Evolutionary conservation across 306 rosid species (phyloP), one percentile per base, ranked within the genome.

Genomic region (Adenanthera pavonina): DNA sequence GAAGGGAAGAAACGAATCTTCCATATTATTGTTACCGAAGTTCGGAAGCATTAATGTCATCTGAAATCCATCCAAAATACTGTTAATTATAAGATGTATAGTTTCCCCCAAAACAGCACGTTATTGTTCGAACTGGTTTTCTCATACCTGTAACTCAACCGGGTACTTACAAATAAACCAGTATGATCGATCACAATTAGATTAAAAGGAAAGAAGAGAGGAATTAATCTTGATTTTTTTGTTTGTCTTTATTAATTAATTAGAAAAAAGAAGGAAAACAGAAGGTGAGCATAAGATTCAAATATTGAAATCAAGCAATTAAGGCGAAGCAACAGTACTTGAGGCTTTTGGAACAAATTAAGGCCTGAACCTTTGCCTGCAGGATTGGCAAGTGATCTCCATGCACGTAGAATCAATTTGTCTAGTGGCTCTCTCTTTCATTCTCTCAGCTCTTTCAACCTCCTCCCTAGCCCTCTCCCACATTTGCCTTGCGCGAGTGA

Each of bases 321-420:
- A 64, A 66, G 71, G 44, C 9, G 54, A 5, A 69, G 74, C 69
- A 62, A 62, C 19, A 62, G 43, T 6, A 2, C 30, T 25, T 25
- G 25, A 0, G 15, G 20, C 44, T 44, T 15, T 4, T 14, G 69
- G 25, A 36, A 38, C 4, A 14, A 36, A 65, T 40, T 19, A 19
- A 59, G 94, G 91, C 84, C 86, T 89, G 88, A 96, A 96, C 88
- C 96, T 93, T 79, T 92, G 97, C 80, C 97, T 85, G 88, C 99
- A 96, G 46, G 97, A 92, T 8, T 96, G 98, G 89, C 99, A 96
- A 57, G 98, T 96, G 85, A 96, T 92, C 91, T 96, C 99, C 97
- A 96, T 89, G 94, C 97, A 92, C 84, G 97, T 84, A 40, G 97
- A 82, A 30, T 88, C 98, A 25, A 87, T 78, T 78, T 76, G 92